phyloP scores from a whole-genome alignment of 2,329 filamentous ascomycete genomes.

The Arachnopeziza araneosa region DNA sequence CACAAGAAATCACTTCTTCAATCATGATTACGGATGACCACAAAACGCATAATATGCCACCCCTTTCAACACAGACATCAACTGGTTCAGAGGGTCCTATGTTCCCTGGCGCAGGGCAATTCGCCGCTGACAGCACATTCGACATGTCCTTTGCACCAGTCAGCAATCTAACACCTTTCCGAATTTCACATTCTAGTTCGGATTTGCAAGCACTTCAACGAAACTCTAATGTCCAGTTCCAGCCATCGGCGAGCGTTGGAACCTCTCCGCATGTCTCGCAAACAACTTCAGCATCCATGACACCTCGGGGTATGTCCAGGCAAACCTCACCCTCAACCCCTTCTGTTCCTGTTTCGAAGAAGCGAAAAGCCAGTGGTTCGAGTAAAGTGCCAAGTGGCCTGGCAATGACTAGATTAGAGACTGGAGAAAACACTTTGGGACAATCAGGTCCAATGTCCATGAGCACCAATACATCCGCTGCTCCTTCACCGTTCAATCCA shows the following conservation, averaged over 20 bases:
- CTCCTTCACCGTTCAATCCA: conserved; percentile 50
- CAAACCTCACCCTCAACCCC: conserved; percentile 65
- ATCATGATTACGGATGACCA: conserved; percentile 99
- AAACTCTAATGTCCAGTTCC: conserved; percentile 34
- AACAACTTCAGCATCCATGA: conserved; percentile 40
- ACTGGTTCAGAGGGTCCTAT: conserved; percentile 29
- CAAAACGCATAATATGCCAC: conserved; percentile 65
- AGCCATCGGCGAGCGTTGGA: conserved; percentile 20
- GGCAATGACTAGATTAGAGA: conserved; percentile 78
- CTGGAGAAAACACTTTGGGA: conserved; percentile 36
- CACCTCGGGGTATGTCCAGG: conserved; percentile 61
- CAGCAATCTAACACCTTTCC: conserved; percentile 41
- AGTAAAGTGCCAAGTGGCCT: conserved; percentile 66
- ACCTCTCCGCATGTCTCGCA: conserved; percentile 35
- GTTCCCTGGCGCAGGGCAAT: conserved; percentile 39
- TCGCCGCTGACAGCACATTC: conserved; percentile 28
- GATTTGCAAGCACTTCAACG: conserved; percentile 57
- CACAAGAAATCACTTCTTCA: conserved; percentile 77
- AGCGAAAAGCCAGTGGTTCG: conserved; percentile 70
- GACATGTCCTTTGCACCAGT: conserved; percentile 19
- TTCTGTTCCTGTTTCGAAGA: conserved; percentile 65
- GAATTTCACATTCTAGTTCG: conserved; percentile 54
- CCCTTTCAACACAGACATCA: conserved; percentile 28
- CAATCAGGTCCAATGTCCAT: conserved; percentile 34
- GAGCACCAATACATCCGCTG: conserved; percentile 32